A percentile compares a stretch with the other conserved stretches of the same genome.
Evolutionary conservation across 805 yeast species (phyloP).

Genomic region (Nakazawaea wyomingensis): DNA sequence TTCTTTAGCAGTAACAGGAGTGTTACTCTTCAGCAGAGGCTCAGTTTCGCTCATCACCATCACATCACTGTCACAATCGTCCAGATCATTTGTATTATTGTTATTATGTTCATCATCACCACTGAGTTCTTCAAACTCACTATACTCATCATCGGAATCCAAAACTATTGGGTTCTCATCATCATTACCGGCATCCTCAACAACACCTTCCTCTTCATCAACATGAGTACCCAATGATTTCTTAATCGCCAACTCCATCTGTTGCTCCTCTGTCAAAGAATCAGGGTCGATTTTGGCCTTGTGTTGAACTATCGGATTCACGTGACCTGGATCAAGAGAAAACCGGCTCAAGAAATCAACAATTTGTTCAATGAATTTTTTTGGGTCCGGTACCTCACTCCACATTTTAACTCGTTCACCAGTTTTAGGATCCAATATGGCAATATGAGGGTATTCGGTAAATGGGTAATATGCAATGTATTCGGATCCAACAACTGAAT

Average conservation of each 20-base stretch:
- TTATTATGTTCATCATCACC: slow-evolving; percentile 17
- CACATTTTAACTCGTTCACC: slow-evolving; percentile 84
- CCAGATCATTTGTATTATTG: no score
- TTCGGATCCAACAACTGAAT: slow-evolving; percentile 66
- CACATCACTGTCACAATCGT: slow-evolving; percentile 13
- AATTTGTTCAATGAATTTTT: slow-evolving; percentile 61
- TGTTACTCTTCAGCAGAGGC: neutral
- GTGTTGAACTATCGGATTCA: slow-evolving; percentile 63
- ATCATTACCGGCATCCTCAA: slow-evolving; percentile 24
- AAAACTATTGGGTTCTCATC: slow-evolving; percentile 15
- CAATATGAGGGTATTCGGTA: slow-evolving; percentile 75
- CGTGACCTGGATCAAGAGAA: slow-evolving; percentile 56
- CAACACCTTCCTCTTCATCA: slow-evolving; percentile 24
- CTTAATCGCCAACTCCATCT: slow-evolving; percentile 67
- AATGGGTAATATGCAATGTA: slow-evolving; percentile 73
- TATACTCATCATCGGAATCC: slow-evolving; percentile 19
- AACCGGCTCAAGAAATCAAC: slow-evolving; percentile 62
- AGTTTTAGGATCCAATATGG: slow-evolving; percentile 90
- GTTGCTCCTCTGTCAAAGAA: slow-evolving; percentile 75
- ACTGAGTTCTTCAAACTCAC: slow-evolving; percentile 14
- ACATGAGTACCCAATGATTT: slow-evolving; percentile 47
- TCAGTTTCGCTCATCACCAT: no score
- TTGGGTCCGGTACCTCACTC: slow-evolving; percentile 61
- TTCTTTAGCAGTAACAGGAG: neutral
- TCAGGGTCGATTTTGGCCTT: slow-evolving; percentile 58